Conservation (phyloP, 2,329 filamentous ascomycete genomes). For the Ceratocystis cacaofunesta region DNA sequence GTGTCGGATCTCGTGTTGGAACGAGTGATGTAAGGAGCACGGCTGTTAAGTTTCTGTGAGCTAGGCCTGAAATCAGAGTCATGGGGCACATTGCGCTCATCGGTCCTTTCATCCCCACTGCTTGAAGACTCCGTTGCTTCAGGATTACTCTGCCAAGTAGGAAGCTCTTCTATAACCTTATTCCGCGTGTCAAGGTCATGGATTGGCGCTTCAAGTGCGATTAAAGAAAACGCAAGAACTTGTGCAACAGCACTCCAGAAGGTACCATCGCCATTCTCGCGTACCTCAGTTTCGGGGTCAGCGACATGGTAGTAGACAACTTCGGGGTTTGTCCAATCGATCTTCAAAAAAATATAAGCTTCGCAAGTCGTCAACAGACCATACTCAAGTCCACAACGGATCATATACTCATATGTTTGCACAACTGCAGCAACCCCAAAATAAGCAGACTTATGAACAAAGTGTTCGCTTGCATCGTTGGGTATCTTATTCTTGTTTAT, state of each 20-base stretch:
- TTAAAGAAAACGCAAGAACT: not conserved
- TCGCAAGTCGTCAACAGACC: conserved; percentile 30
- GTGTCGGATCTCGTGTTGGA: too few relatives aligned
- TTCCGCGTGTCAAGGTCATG: too few relatives aligned
- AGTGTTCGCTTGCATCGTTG: conserved; percentile 18
- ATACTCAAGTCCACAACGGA: conserved; percentile 30
- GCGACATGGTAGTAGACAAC: conserved; percentile 3
- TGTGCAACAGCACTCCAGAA: not conserved
- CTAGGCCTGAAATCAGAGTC: too few relatives aligned
- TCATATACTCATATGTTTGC: conserved; percentile 34
- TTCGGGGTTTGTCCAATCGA: conserved; percentile 21
- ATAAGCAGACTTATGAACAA: conserved; percentile 22
- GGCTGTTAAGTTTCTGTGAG: too few relatives aligned
- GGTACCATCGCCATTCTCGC: not conserved
- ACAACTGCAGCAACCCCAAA: conserved; percentile 25
- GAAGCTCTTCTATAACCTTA: too few relatives aligned
- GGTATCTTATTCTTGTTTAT: conserved; percentile 22
- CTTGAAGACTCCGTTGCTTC: too few relatives aligned
- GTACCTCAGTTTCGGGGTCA: not conserved
- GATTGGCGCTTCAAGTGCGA: too few relatives aligned
- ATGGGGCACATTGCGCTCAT: too few relatives aligned
- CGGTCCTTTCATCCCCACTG: too few relatives aligned
- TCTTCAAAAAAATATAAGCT: conserved; percentile 29
- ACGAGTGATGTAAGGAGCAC: too few relatives aligned
- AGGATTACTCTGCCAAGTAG: too few relatives aligned